phyloP scores from a whole-genome alignment of 2,329 filamentous ascomycete genomes.

The Cordyceps cicadae region DNA sequence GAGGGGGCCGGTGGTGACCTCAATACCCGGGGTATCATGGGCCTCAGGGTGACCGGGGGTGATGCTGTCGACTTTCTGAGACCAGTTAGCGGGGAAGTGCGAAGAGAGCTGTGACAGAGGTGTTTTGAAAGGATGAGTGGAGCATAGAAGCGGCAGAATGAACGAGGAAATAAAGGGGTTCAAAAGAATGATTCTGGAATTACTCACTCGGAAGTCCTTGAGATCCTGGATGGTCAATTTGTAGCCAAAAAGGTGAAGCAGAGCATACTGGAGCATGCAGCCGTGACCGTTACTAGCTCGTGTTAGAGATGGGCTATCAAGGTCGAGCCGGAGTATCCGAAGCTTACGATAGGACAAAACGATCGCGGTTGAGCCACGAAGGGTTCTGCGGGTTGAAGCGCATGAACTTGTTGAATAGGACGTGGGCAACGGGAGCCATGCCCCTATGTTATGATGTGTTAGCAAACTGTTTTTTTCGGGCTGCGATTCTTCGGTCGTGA shows the following conservation, averaged over 20 bases:
- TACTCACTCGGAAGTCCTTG: conserved; percentile 88
- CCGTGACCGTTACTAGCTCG: conserved; percentile 81
- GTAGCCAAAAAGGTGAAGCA: conserved; percentile 96
- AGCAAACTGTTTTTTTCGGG: conserved; percentile 20
- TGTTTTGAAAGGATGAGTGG: no score
- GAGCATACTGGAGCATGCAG: conserved; percentile 98
- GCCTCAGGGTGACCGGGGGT: conserved; percentile 95
- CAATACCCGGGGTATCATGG: conserved; percentile 91
- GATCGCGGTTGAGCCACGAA: conserved; percentile 92
- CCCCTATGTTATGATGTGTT: conserved; percentile 40
- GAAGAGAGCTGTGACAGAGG: background rate
- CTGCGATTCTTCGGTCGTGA: no score
- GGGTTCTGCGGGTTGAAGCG: conserved; percentile 99
- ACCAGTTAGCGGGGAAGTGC: background rate
- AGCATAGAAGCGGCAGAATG: no score
- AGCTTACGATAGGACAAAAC: conserved; percentile 97
- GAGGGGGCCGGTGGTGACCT: conserved; percentile 96
- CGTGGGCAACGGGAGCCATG: conserved; percentile 91
- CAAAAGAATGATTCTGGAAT: background rate
- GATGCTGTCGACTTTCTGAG: conserved; percentile 54
- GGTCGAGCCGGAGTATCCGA: background rate
- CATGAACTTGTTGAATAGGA: conserved; percentile 99
- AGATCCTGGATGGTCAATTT: conserved; percentile 78
- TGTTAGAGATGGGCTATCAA: conserved; percentile 8
- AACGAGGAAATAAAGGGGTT: background rate